Conservation (phyloP, 2,329 filamentous ascomycete genomes). For the Sordariomycetes sp. region DNA sequence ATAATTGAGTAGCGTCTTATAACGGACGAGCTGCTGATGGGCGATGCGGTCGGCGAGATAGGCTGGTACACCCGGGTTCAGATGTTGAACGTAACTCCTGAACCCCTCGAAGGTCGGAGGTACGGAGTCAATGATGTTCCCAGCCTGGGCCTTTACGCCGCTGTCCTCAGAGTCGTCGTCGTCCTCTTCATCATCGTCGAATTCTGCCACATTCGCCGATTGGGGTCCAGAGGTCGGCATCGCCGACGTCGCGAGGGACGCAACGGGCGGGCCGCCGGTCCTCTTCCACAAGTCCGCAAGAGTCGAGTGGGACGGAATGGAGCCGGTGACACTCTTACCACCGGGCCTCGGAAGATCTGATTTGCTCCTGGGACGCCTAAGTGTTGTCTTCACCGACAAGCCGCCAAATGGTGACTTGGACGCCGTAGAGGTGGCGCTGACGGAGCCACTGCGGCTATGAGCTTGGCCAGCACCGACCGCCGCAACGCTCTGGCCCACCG, state of each 20-base stretch:
- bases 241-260: slow-evolving; percentile 23
- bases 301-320: slow-evolving; percentile 24
- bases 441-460: slow-evolving; percentile 37
- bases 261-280: slow-evolving; percentile 39
- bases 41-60: slow-evolving; percentile 71
- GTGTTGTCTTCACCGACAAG: slow-evolving; percentile 30
- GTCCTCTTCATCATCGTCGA: slow-evolving; percentile 41
- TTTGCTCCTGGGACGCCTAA: slow-evolving; percentile 43
- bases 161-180: slow-evolving; percentile 49
- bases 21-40: slow-evolving; percentile 66
- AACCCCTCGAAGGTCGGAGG: slow-evolving; percentile 66
- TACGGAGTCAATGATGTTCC: slow-evolving; percentile 51
- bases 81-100: slow-evolving; percentile 53
- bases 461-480: slow-evolving; percentile 43
- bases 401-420: slow-evolving; percentile 35
- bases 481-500: slow-evolving; percentile 39
- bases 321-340: slow-evolving; percentile 10
- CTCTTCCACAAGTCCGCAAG: slow-evolving; percentile 37
- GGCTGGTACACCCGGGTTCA: slow-evolving; percentile 58
- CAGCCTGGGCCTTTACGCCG: slow-evolving; percentile 47
- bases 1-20: slow-evolving; percentile 60
- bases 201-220: slow-evolving; percentile 13
- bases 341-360: slow-evolving; percentile 33
- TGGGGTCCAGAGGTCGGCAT: not conserved
- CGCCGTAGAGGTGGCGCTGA: slow-evolving; percentile 41